Evolutionary conservation across 768 basidiomycete species (phyloP).

Genomic region (Serendipita indica): DNA sequence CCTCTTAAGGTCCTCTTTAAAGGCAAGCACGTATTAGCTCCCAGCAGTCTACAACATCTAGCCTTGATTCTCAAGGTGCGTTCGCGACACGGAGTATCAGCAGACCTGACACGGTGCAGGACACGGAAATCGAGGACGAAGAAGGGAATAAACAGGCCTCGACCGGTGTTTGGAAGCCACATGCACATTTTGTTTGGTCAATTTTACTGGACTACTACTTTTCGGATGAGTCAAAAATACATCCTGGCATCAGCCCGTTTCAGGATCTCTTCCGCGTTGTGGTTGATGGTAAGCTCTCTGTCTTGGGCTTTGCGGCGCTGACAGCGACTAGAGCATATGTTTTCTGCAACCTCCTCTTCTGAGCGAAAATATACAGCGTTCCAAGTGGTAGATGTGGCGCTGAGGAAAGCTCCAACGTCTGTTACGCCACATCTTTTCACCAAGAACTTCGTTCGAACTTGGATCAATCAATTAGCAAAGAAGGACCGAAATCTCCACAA

Average conservation of each 20-base stretch:
- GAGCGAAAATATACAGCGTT: constrained; percentile 97
- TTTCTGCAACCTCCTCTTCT: constrained; percentile 65
- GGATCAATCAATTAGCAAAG: constrained; percentile 90
- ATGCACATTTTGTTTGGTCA: constrained; percentile 87
- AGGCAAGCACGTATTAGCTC: constrained; percentile 48
- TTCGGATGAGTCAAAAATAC: constrained; percentile 20
- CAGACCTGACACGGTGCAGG: constrained; percentile 22
- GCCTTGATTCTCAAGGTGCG: constrained; percentile 68
- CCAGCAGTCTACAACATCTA: constrained; percentile 55
- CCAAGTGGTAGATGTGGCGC: constrained; percentile 68
- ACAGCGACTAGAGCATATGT: constrained; percentile 54
- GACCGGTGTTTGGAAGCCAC: constrained; percentile 60
- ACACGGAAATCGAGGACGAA: constrained; percentile 39
- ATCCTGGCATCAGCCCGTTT: constrained; percentile 34
- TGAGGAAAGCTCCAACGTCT: constrained; percentile 46
- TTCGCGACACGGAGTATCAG: neutral
- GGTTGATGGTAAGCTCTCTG: constrained; percentile 62
- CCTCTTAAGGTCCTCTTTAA: constrained; percentile 39
- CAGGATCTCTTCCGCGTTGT: constrained; percentile 83
- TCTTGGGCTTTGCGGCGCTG: neutral
- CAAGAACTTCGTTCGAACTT: constrained; percentile 87
- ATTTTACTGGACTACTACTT: constrained; percentile 65
- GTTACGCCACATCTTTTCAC: constrained; percentile 82
- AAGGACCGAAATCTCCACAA: constrained; percentile 82
- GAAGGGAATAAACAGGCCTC: constrained; percentile 34